Evolutionary conservation across 805 yeast genomes (phyloP).

Genomic region (Suhomyces emberorum): DNA sequence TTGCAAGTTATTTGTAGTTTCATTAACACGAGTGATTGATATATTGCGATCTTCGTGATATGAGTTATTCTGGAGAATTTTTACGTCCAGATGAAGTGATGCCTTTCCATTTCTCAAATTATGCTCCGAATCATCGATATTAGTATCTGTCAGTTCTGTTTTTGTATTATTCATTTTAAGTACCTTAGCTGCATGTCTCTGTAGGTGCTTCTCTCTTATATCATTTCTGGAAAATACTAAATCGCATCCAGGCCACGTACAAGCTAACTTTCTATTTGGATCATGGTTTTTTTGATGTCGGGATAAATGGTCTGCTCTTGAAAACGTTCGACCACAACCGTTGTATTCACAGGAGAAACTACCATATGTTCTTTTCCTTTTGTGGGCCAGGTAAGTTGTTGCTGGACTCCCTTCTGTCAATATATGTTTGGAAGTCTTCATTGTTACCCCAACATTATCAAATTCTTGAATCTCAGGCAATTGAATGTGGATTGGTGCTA

Average conservation of each 20-base stretch:
- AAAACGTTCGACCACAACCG: slow-evolving; percentile 5
- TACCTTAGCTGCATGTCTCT: slow-evolving; percentile 4
- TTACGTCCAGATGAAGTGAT: too few species aligned
- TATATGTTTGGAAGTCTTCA: too few species aligned
- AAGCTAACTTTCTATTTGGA: slow-evolving; percentile 4
- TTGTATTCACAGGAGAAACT: slow-evolving; percentile 7
- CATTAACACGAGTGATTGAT: too few species aligned
- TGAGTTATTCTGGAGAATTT: too few species aligned
- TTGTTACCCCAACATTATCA: too few species aligned
- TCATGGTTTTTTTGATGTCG: slow-evolving; percentile 10
- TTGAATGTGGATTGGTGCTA: too few species aligned
- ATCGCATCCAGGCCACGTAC: slow-evolving; percentile 9
- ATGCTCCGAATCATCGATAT: neutral
- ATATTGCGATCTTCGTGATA: too few species aligned
- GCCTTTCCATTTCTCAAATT: neutral
- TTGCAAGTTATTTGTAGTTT: neutral
- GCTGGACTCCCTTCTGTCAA: too few species aligned
- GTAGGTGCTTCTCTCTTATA: slow-evolving; percentile 8
- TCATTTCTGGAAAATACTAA: slow-evolving; percentile 7
- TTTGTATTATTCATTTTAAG: neutral
- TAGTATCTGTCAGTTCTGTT: neutral
- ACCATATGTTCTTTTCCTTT: slow-evolving; percentile 20
- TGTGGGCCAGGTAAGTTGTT: slow-evolving; percentile 6
- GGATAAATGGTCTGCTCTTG: slow-evolving; percentile 9
- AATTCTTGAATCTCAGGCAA: too few species aligned